Base-by-base conservation (phyloP, 2,329 filamentous ascomycete genomes). In the Ilyonectria robusta region DNA sequence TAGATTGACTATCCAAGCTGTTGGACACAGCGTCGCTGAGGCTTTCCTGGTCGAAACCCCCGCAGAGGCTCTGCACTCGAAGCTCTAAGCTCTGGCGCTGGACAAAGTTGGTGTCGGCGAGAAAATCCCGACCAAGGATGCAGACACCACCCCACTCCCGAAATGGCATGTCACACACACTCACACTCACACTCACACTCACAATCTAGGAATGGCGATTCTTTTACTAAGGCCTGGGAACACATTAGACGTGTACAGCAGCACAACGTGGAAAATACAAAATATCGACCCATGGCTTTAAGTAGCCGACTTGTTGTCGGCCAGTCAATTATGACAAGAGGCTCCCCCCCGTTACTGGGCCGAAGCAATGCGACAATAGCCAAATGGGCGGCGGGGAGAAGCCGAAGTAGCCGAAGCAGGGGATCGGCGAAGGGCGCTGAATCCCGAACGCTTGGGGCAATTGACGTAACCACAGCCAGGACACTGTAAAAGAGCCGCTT, bases 281-380 rank as follows among this genome's bases (percentile, higher is more conserved):
- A 53, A 51, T 23, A 15, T 58, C 26, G 61, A 19, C 54, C 35
- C 35, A 59, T 65, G 42, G 21, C 44, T 47, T 17, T 6, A n/a
- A 42, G 33, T 55, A 58, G 46, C 57, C 31, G 58, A 59, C 13
- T 37, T 21, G 17, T 13, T 1, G 23, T 23, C 11, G 26, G 40
- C 17, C 40, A n/a, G 7, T 1, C 26, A 17, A 17, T 21, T 53
- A 44, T 37, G 21, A 55, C 47, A 31, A 11, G 21, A 33, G 48
- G 35, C 50, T 6, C 29, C 42, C 57, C 33, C 35, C 21, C 21
- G 59, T n/a, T n/a, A 29, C 51, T 72, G 51, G 67, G 62, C 73
- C 73, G 73, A 75, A 76, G 74, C 66, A 76, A 75, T 64, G 72
- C 73, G 73, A 19, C 33, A 33, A 44, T 73, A 75, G 26, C 73